A percentile compares a stretch with the other conserved stretches of the same genome.
These are phyloP conservation scores for Pouteria glomerata DNA, from an alignment of 148 eudicot species.

Conservation along the genomic window DNA sequence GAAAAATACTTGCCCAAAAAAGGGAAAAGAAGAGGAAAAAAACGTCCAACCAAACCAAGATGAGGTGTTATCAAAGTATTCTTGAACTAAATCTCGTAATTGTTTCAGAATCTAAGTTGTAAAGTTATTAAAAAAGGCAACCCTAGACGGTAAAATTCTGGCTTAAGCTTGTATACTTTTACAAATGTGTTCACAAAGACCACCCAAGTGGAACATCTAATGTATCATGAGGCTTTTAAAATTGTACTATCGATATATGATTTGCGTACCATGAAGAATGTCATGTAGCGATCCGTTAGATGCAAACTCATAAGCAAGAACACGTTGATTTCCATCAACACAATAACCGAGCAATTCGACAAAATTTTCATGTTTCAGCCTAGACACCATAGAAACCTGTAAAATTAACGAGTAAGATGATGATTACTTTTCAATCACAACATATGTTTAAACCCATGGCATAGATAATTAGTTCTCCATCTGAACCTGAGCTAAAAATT, in stretches of 20 bases:
- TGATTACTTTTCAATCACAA: background rate
- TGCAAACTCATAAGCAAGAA: slow-evolving; percentile 69
- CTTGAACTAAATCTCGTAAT: background rate
- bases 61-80: background rate
- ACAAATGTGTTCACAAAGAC: background rate
- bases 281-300: slow-evolving; percentile 75
- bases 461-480: background rate
- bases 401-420: slow-evolving; percentile 1
- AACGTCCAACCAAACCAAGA: too few species aligned
- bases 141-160: background rate
- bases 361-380: slow-evolving; percentile 64
- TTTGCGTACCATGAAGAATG: slow-evolving; percentile 62
- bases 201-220: background rate
- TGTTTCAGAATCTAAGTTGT: background rate
- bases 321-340: slow-evolving; percentile 51
- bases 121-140: background rate
- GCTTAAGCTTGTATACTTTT: background rate
- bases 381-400: slow-evolving; percentile 69
- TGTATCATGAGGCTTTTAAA: background rate
- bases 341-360: slow-evolving; percentile 67
- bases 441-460: background rate
- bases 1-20: background rate
- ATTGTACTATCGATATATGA: background rate
- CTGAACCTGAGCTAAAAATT: slow-evolving; percentile 59
- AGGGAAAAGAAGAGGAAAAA: background rate